Evolutionary conservation across 83 land plant genomes (phyloP).

Genomic region (Isoetes engelmannii): DNA sequence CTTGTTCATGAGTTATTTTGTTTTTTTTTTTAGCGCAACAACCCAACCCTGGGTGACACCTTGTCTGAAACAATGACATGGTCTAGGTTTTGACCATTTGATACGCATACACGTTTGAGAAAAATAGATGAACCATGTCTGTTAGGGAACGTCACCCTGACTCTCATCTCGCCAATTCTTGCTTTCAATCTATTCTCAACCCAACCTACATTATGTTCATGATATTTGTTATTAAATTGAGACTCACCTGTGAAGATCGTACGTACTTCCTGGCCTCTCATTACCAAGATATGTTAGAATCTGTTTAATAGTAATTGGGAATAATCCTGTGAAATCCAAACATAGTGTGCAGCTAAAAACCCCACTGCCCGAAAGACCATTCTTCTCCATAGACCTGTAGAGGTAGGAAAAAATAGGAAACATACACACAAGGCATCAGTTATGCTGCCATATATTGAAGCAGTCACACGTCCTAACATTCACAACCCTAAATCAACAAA

Average conservation of each 20-base stretch:
- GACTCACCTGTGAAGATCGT: constrained; percentile 80
- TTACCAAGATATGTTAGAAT: constrained; percentile 55
- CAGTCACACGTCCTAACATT: constrained; percentile 1
- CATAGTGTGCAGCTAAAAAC: constrained; percentile 71
- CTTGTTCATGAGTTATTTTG: too few species aligned
- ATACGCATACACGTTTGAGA: too few species aligned
- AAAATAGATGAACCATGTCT: too few species aligned
- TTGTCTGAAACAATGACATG: too few species aligned
- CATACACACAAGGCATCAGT: neutral
- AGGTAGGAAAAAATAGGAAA: neutral
- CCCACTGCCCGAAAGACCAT: constrained; percentile 96
- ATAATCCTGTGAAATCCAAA: constrained; percentile 53
- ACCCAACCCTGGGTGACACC: too few species aligned
- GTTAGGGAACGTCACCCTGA: too few species aligned
- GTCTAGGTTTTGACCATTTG: too few species aligned
- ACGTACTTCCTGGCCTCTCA: constrained; percentile 73
- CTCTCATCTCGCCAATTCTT: too few species aligned
- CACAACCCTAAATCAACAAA: neutral
- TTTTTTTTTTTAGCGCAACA: too few species aligned
- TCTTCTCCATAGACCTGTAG: constrained; percentile 27
- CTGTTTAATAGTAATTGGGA: constrained; percentile 46
- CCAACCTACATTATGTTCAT: too few species aligned
- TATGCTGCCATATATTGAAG: neutral
- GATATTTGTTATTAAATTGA: neutral
- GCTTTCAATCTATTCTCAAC: too few species aligned